Percentiles rank a stretch among this genome's conserved stretches.
phyloP scores from a whole-genome alignment of 148 eudicot species.

The Rhododendron griersonianum region DNA sequence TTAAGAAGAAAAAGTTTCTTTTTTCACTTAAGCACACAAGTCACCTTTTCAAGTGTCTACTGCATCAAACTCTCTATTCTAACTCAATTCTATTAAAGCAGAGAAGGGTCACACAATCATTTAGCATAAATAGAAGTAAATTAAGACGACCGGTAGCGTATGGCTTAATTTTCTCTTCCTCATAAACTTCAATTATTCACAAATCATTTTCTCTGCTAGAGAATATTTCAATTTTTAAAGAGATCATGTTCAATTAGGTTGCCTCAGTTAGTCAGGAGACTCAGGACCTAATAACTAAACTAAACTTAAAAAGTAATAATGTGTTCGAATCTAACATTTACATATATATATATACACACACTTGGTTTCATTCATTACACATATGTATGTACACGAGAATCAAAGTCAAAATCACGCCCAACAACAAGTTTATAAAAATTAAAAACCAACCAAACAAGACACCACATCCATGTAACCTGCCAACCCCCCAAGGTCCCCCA shows the following conservation, averaged over 20 bases:
- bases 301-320: neutral
- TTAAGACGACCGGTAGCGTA: neutral
- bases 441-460: neutral
- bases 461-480: neutral
- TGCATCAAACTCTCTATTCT: too few relatives aligned
- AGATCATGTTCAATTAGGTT: neutral
- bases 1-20: too few relatives aligned
- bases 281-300: neutral
- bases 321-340: neutral
- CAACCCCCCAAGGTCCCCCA: slow-evolving; percentile 2
- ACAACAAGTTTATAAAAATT: neutral
- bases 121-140: neutral
- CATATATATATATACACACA: neutral
- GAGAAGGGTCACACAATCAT: neutral
- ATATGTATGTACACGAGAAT: neutral
- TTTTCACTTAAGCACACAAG: too few relatives aligned
- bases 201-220: neutral
- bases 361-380: neutral
- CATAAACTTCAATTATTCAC: neutral
- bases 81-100: too few relatives aligned
- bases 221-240: neutral
- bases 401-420: neutral
- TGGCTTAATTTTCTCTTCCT: neutral
- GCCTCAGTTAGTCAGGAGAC: neutral
- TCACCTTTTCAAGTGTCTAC: too few relatives aligned